Conservation (phyloP, 176 grass and related monocot genomes). For the Phragmites australis region DNA sequence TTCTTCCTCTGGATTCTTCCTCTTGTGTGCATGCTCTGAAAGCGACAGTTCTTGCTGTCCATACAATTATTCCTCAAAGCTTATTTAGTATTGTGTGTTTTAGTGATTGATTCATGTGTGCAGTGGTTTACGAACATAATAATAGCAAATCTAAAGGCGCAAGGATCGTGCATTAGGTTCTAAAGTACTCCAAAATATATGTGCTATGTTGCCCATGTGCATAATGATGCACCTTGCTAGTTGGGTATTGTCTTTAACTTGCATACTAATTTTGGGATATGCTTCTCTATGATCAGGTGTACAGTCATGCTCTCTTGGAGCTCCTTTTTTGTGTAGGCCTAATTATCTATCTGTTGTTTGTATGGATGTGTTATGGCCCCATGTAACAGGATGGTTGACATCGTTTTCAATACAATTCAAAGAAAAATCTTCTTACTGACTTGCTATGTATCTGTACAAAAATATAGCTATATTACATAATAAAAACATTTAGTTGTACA, state of each 20-base stretch:
- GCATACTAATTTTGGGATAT: not conserved
- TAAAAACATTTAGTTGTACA: not conserved
- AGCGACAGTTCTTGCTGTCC: not conserved
- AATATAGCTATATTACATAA: not conserved
- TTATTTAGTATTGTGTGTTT: slow-evolving; percentile 7
- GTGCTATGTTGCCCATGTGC: not conserved
- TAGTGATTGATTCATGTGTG: slow-evolving; percentile 26
- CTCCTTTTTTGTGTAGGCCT: slow-evolving; percentile 5
- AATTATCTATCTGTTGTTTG: not conserved
- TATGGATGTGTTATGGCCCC: no score
- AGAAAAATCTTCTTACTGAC: slow-evolving; percentile 1
- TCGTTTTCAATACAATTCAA: slow-evolving; percentile 1
- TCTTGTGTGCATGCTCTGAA: slow-evolving; percentile 31
- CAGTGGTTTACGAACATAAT: no score
- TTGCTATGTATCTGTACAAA: not conserved
- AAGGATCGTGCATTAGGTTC: not conserved
- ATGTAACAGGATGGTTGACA: slow-evolving; percentile 18
- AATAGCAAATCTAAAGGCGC: not conserved
- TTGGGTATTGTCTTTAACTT: not conserved
- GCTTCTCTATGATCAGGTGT: not conserved
- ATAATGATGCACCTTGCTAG: not conserved
- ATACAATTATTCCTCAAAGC: not conserved
- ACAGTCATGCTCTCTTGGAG: not conserved
- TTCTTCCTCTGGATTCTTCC: not conserved
- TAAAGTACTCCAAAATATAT: not conserved